phyloP scores from a whole-genome alignment of 2,329 filamentous ascomycete species.

The Pyricularia sp. region DNA sequence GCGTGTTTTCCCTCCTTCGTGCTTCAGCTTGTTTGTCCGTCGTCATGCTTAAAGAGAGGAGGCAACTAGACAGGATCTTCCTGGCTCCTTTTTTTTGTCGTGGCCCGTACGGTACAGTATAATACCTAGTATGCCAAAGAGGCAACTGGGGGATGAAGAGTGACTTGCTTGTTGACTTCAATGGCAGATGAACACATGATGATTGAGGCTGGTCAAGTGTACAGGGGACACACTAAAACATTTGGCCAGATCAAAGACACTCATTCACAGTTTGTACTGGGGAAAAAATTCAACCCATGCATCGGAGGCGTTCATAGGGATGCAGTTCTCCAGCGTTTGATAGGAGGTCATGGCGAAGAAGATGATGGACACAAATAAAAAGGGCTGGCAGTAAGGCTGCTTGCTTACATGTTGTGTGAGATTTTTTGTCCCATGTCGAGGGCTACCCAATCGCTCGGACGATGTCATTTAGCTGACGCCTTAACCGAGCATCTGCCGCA shows the following conservation, averaged over 20 bases:
- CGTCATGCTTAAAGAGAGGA: not conserved
- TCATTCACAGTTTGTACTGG: not conserved
- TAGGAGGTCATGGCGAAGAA: not conserved
- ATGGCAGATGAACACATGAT: not conserved
- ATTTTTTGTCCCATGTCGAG: not conserved
- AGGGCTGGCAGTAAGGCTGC: slow-evolving; percentile 1
- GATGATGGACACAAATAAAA: not conserved
- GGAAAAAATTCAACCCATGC: not conserved
- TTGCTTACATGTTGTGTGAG: not conserved
- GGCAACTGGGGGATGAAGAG: not conserved
- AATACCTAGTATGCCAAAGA: not conserved
- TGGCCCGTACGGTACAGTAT: not conserved
- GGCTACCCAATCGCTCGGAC: not conserved
- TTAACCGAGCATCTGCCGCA: slow-evolving; percentile 1
- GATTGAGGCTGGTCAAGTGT: not conserved
- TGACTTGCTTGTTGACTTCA: not conserved
- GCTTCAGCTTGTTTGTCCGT: not conserved
- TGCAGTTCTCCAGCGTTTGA: not conserved
- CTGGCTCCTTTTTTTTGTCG: not conserved
- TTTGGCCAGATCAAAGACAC: not conserved
- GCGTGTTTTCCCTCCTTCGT: not conserved
- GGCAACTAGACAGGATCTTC: not conserved
- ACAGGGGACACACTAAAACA: not conserved
- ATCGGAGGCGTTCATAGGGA: not conserved
- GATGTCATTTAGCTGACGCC: not conserved